Evolutionary conservation across 192 early-diverging fungal species (phyloP).

Genomic region (Coemansia sp.): DNA sequence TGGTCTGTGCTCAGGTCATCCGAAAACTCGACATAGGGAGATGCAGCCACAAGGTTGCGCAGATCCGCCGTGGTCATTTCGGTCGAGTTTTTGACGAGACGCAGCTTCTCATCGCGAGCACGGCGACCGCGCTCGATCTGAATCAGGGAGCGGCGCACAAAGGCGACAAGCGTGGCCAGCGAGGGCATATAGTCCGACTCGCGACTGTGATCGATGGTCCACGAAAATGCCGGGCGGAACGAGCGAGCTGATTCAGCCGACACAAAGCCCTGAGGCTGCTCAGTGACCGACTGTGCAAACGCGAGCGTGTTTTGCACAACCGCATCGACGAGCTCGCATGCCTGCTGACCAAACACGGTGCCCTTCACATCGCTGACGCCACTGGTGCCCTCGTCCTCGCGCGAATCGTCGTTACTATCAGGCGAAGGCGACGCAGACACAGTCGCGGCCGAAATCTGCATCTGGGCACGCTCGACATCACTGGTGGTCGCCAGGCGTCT

Average conservation of each 20-base stretch:
- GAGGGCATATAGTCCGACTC: slow-evolving; percentile 51
- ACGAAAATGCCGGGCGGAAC: slow-evolving; percentile 45
- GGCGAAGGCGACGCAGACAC: background rate
- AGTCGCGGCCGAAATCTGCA: slow-evolving; percentile 18
- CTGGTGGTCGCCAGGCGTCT: slow-evolving; percentile 26
- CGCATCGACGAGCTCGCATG: slow-evolving; percentile 38
- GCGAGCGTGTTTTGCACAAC: slow-evolving; percentile 37
- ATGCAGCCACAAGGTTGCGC: slow-evolving; percentile 30
- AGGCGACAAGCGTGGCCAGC: slow-evolving; percentile 33
- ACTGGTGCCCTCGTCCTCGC: slow-evolving; percentile 3
- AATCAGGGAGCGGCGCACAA: slow-evolving; percentile 33
- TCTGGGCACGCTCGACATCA: slow-evolving; percentile 49
- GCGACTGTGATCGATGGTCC: slow-evolving; percentile 48
- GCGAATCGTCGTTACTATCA: slow-evolving; percentile 9
- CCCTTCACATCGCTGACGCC: slow-evolving; percentile 17
- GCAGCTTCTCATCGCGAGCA: slow-evolving; percentile 33
- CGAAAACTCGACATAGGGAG: slow-evolving; percentile 22
- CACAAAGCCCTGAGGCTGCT: slow-evolving; percentile 7
- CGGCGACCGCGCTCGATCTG: slow-evolving; percentile 28
- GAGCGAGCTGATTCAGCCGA: slow-evolving; percentile 2
- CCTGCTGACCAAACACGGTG: slow-evolving; percentile 44
- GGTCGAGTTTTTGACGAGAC: slow-evolving; percentile 23
- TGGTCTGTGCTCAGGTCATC: slow-evolving; percentile 37
- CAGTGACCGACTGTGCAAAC: slow-evolving; percentile 45
- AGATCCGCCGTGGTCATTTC: slow-evolving; percentile 42